Evolutionary conservation across 2,329 filamentous ascomycete species (phyloP).

Genomic region (Pseudogymnoascus sp.): DNA sequence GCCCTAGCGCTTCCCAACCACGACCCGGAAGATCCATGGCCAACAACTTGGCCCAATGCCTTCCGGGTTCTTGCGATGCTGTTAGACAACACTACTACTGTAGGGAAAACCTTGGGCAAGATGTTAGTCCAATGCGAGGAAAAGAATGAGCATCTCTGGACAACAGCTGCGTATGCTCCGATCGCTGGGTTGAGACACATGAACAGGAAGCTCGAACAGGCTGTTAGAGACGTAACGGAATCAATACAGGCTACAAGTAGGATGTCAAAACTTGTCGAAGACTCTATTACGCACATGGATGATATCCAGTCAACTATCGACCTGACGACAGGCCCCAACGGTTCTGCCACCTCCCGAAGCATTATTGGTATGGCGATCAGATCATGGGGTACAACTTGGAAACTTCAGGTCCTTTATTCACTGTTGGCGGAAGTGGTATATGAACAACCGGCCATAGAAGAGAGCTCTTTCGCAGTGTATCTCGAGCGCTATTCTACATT

Average conservation of each 20-base stretch:
- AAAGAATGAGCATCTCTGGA: background rate
- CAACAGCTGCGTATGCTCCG: background rate
- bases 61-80: background rate
- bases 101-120: background rate
- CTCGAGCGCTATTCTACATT: slow-evolving; percentile 24
- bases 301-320: background rate
- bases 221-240: background rate
- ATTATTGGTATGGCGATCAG: background rate
- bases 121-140: background rate
- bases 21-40: background rate
- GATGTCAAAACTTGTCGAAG: background rate
- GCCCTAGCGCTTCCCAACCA: background rate
- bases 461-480: slow-evolving; percentile 31
- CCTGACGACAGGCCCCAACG: background rate
- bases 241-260: background rate
- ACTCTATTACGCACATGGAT: background rate
- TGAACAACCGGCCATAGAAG: slow-evolving; percentile 26
- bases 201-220: background rate
- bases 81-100: background rate
- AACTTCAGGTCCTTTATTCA: background rate
- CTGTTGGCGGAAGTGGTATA: background rate
- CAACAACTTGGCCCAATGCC: background rate
- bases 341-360: background rate
- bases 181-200: background rate
- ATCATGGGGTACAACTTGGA: background rate